phyloP scores from a whole-genome alignment of 306 rosid genomes.

The Trichosanthes truncata region DNA sequence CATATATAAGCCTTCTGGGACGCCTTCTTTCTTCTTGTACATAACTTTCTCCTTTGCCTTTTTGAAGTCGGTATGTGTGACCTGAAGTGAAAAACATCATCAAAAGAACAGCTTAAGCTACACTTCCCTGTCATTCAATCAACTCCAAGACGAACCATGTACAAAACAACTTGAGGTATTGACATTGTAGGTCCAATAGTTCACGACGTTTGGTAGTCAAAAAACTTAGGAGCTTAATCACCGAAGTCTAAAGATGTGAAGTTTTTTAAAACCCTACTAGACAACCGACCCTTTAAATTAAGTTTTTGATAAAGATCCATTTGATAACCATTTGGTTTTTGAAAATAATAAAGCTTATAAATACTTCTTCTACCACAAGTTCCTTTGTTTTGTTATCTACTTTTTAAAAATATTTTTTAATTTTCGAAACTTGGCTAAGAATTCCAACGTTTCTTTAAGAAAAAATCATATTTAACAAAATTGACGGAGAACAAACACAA shows the following conservation, averaged over 20 bases:
- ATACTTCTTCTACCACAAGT: background rate
- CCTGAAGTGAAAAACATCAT: constrained; percentile 40
- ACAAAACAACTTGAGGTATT: background rate
- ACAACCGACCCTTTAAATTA: background rate
- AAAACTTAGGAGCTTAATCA: background rate
- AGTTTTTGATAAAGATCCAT: no score
- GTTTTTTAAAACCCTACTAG: background rate
- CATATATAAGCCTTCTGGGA: constrained; percentile 96
- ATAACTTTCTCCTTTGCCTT: constrained; percentile 98
- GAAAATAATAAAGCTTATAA: background rate
- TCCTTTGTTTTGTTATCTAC: no score
- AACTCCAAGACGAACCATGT: background rate
- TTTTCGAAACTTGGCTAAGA: background rate
- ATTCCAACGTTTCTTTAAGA: background rate
- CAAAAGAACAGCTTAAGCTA: background rate
- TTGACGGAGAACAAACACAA: background rate
- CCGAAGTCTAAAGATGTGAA: background rate
- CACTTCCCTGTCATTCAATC: background rate
- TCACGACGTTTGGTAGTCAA: background rate
- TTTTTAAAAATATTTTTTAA: no score
- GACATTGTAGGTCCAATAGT: background rate
- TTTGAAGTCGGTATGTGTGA: constrained; percentile 78
- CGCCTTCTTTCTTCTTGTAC: constrained; percentile 99
- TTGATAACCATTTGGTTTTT: no score
- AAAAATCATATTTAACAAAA: background rate